Percentiles rank a stretch among this genome's conserved stretches.
Evolutionary conservation across 805 yeast genomes (phyloP).

Genomic region (Kodamaea leandrae): DNA sequence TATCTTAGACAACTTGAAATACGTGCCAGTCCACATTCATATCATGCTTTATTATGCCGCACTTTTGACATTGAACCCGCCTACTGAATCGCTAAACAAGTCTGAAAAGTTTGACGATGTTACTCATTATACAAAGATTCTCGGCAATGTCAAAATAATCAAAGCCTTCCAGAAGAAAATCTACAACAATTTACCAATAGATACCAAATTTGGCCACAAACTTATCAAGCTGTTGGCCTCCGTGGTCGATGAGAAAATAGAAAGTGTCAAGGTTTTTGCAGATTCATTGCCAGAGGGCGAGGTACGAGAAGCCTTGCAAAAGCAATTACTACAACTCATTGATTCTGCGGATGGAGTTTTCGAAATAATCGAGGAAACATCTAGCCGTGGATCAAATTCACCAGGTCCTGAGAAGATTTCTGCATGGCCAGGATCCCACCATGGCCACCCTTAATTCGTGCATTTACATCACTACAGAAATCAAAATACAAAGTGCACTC

Average conservation of each 20-base stretch:
- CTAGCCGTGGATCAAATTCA: conserved; percentile 23
- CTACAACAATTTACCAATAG: conserved; percentile 48
- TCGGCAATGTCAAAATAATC: conserved; percentile 42
- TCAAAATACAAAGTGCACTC: too few species aligned
- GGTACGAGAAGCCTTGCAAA: conserved; percentile 15
- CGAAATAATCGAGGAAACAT: conserved; percentile 17
- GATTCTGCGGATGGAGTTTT: conserved; percentile 13
- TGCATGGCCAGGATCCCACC: conserved; percentile 70
- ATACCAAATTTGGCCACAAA: conserved; percentile 47
- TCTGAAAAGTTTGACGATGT: conserved; percentile 23
- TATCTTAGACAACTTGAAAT: conserved; percentile 52
- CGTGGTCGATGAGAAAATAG: conserved; percentile 28
- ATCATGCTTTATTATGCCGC: conserved; percentile 71
- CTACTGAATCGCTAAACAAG: conserved; percentile 26
- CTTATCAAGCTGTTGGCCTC: conserved; percentile 36
- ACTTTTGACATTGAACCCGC: conserved; percentile 51
- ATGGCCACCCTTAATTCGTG: conserved; percentile 51
- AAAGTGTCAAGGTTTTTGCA: conserved; percentile 18
- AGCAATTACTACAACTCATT: conserved; percentile 14
- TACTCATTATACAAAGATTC: conserved; percentile 23
- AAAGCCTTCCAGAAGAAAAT: conserved; percentile 44
- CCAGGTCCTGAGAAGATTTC: conserved; percentile 39
- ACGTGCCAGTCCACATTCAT: conserved; percentile 71
- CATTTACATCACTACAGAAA: too few species aligned
- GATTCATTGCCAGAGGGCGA: conserved; percentile 19